Conservation (phyloP, 176 grass and related monocot species). For the Tuctoria greenei region DNA sequence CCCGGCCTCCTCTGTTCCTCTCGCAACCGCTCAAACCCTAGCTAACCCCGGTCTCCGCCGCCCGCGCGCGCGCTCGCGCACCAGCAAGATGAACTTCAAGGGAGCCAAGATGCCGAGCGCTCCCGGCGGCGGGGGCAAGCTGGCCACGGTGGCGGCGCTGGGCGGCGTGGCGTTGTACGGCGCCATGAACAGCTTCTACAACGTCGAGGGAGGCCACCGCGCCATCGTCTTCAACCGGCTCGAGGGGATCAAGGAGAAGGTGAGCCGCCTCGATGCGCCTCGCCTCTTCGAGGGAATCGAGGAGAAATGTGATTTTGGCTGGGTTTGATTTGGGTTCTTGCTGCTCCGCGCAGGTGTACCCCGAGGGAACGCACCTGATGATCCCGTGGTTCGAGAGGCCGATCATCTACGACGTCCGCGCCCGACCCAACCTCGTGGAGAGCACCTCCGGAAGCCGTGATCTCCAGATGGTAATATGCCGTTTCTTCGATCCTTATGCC, state of each 20-base stretch:
- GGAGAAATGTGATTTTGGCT: not conserved
- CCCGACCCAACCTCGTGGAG: constrained; percentile 80
- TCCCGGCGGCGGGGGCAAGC: constrained; percentile 9
- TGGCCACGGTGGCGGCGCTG: constrained; percentile 48
- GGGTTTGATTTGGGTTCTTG: not conserved
- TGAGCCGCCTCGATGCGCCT: not conserved
- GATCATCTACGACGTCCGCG: constrained; percentile 88
- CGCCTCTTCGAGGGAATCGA: not conserved
- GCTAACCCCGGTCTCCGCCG: not conserved
- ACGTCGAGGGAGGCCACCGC: constrained; percentile 82
- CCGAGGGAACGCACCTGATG: constrained; percentile 83
- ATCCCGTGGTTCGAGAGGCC: constrained; percentile 87
- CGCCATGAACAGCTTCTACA: constrained; percentile 65
- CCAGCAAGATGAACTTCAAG: constrained; percentile 51
- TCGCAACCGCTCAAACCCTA: constrained; percentile 31
- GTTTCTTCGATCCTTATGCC: not conserved
- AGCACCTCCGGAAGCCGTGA: constrained; percentile 83
- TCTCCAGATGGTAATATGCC: constrained; percentile 66
- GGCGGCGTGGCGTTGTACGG: constrained; percentile 59
- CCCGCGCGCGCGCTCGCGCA: not conserved
- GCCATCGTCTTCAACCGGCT: constrained; percentile 92
- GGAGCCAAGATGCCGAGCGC: constrained; percentile 44
- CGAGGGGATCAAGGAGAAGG: constrained; percentile 81
- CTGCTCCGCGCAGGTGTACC: constrained; percentile 60
- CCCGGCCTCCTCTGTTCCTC: not conserved